Evolutionary conservation across 2,329 filamentous ascomycete species (phyloP).

Genomic region (Didymella pomorum): DNA sequence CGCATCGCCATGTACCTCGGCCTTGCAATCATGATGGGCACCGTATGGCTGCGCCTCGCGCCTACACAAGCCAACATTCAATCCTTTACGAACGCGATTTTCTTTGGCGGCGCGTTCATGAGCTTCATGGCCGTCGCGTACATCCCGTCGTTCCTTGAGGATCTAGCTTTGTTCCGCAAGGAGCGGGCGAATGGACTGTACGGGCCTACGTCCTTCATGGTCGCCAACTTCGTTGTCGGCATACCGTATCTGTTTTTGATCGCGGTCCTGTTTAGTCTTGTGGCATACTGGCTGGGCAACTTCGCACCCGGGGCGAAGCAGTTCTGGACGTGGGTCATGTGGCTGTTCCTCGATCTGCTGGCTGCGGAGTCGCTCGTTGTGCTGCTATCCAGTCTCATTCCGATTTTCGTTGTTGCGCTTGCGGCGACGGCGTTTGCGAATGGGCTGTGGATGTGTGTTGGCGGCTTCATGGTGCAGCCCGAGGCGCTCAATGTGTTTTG

Average conservation of each 20-base stretch:
- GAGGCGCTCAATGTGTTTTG: conserved; percentile 81
- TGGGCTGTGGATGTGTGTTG: conserved; percentile 87
- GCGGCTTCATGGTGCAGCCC: conserved; percentile 80
- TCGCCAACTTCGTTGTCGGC: conserved; percentile 84
- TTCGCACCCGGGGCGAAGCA: conserved; percentile 70
- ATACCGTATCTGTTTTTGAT: conserved; percentile 84
- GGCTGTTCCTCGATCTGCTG: conserved; percentile 84
- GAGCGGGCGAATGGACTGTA: conserved; percentile 85
- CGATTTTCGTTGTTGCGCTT: conserved; percentile 80
- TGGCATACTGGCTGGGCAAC: conserved; percentile 82
- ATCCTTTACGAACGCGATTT: conserved; percentile 81
- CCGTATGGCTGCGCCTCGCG: conserved; percentile 79
- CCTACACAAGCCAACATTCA: conserved; percentile 77
- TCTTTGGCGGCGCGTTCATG: conserved; percentile 63
- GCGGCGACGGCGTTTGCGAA: conserved; percentile 86
- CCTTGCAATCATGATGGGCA: conserved; percentile 86
- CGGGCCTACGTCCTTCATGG: conserved; percentile 73
- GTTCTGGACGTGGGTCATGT: conserved; percentile 82
- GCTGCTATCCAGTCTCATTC: conserved; percentile 74
- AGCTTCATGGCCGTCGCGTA: conserved; percentile 73
- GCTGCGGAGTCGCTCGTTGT: conserved; percentile 86
- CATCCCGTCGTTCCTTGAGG: conserved; percentile 83
- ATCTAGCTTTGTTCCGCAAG: conserved; percentile 75
- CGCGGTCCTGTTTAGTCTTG: conserved; percentile 74
- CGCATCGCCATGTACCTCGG: conserved; percentile 82